Base-by-base conservation (phyloP, 257 asterid species). In the Capsicum rhomboideum region DNA sequence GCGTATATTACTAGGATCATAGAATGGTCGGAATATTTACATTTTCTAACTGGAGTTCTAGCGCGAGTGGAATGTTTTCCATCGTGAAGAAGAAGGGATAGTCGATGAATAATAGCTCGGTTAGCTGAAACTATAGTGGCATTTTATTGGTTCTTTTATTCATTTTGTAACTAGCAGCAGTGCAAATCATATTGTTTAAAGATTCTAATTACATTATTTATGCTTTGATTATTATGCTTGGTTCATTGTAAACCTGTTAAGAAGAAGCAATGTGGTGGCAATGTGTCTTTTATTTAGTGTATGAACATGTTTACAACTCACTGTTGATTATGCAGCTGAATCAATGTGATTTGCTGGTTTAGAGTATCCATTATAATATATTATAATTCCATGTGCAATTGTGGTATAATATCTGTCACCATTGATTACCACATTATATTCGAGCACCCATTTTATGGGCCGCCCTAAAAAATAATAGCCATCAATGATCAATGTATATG, bases 261-360 rank as follows among this genome's bases (percentile, higher is more conserved):
- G 2, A 42, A 31, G 10, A 21, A 72, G 40, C 80, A 44, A 72
- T 75, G 55, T 75, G 80, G 0, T 75, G 61, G 80, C 42, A 14
- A 20, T 49, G 14, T n/a, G n/a, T n/a, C n/a, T n/a, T n/a, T n/a
- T n/a, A n/a, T n/a, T n/a, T n/a, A n/a, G n/a, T n/a, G n/a, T 77
- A 46, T 74, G 61, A 77, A 77, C 82, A 77, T 77, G 82, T 52
- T 61, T 77, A 50, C 82, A 50, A 77, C 82, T 77, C 82, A 69
- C 61, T 55, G 4, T 40, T 69, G 53, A 69, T 67, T 69, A 37
- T 20, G 46, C 7, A 34, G 28, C 78, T 17, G 28, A 75, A 40
- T n/a, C n/a, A 34, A 34, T 40, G 18, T 56, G 12, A 56, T 56
- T 56, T 0, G 64, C 64, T 64, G 42, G n/a, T 64, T 64, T 18